Evolutionary conservation across 352 stramenopile species (phyloP).

Genomic region (Phytophthora macrochlamydospora): DNA sequence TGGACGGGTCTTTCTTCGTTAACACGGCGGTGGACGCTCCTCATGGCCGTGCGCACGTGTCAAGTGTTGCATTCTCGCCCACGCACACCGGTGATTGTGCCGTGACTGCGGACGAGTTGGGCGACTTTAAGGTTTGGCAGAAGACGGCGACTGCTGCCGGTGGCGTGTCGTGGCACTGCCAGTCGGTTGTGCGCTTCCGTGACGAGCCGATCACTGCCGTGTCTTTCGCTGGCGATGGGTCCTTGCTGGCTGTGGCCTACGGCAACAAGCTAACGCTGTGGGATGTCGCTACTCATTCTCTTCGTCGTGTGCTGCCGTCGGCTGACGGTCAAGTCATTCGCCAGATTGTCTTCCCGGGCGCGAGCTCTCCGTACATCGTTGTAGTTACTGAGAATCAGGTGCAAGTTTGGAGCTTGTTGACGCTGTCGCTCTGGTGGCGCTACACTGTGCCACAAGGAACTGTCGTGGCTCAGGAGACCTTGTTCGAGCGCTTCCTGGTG

Average conservation of each 20-base stretch:
- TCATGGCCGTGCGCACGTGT: conserved; percentile 60
- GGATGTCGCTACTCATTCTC: conserved; percentile 74
- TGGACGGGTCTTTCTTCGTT: conserved; percentile 79
- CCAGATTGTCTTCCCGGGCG: conserved; percentile 65
- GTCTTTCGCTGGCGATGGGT: conserved; percentile 78
- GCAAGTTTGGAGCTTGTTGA: conserved; percentile 82
- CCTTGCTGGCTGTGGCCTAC: conserved; percentile 86
- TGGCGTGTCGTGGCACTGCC: conserved; percentile 69
- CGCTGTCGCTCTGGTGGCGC: conserved; percentile 70
- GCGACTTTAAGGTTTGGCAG: conserved; percentile 87
- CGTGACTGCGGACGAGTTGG: conserved; percentile 66
- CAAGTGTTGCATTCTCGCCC: conserved; percentile 61
- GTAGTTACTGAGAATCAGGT: conserved; percentile 58
- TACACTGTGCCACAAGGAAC: conserved; percentile 53
- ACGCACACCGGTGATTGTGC: conserved; percentile 45
- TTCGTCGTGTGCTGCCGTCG: conserved; percentile 78
- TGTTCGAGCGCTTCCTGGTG: conserved; percentile 60
- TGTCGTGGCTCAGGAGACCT: conserved; percentile 39
- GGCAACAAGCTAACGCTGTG: conserved; percentile 83
- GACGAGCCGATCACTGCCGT: conserved; percentile 69
- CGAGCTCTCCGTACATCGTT: conserved; percentile 67
- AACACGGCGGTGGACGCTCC: conserved; percentile 84
- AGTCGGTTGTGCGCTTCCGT: conserved; percentile 80
- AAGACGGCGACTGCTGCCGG: conserved; percentile 27
- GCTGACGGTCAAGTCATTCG: conserved; percentile 58